Percentiles rank a stretch among this genome's conserved stretches.
phyloP scores from a whole-genome alignment of 257 asterid species.

The Solanum lignicaule region DNA sequence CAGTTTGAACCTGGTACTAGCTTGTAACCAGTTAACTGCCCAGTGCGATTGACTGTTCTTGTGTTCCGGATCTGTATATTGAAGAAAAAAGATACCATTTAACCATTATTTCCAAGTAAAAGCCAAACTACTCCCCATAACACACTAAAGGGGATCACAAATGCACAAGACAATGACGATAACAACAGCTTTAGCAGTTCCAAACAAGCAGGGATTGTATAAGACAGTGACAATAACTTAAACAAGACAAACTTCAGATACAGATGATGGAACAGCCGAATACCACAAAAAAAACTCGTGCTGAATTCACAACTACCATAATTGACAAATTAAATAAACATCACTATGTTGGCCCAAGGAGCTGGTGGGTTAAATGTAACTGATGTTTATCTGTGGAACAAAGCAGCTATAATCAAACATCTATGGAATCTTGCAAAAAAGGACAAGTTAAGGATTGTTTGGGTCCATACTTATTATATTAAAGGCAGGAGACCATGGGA shows the following conservation, averaged over 20 bases:
- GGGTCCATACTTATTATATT: too few species aligned
- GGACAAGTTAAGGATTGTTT: too few species aligned
- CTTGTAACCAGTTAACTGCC: slow-evolving; percentile 85
- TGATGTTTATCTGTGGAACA: too few species aligned
- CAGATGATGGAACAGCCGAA: not conserved
- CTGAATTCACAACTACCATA: not conserved
- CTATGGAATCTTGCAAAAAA: too few species aligned
- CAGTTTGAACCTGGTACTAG: slow-evolving; percentile 91
- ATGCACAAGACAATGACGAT: not conserved
- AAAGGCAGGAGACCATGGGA: too few species aligned
- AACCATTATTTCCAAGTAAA: not conserved
- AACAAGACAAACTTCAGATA: not conserved
- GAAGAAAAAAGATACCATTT: not conserved
- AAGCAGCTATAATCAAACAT: too few species aligned
- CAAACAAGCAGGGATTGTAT: not conserved
- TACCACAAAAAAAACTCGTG: not conserved
- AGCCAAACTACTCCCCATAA: slow-evolving; percentile 50
- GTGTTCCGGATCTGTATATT: slow-evolving; percentile 64
- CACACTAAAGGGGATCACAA: slow-evolving; percentile 73
- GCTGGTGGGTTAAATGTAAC: too few species aligned
- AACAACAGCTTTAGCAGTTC: not conserved
- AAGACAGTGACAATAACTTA: not conserved
- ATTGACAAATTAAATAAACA: not conserved
- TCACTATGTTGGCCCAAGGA: not conserved
- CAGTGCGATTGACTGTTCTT: slow-evolving; percentile 80